Evolutionary conservation across 2,329 filamentous ascomycete genomes (phyloP).

Genomic region (Cladosporium sp.): DNA sequence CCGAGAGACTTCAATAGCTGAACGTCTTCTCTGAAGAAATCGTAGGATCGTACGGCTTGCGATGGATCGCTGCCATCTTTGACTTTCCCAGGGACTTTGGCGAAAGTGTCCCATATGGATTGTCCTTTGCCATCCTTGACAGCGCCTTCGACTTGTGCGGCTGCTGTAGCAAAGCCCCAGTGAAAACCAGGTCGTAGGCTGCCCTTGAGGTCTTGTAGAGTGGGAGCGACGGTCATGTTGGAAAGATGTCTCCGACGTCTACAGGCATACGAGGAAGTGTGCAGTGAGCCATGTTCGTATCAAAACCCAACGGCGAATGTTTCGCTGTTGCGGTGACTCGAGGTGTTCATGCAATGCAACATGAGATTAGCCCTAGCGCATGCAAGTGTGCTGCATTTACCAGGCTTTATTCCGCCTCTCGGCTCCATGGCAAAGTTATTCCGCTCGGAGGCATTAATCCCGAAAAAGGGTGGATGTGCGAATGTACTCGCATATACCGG

Average conservation of each 20-base stretch:
- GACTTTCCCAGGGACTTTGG: background rate
- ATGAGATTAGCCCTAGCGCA: background rate
- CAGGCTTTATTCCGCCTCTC: background rate
- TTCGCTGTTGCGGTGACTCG: background rate
- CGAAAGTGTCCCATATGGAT: slow-evolving; percentile 25
- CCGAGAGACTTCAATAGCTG: slow-evolving; percentile 29
- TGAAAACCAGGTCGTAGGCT: slow-evolving; percentile 28
- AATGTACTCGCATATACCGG: background rate
- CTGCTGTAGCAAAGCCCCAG: slow-evolving; percentile 40
- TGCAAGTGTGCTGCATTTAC: background rate
- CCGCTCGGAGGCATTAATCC: background rate
- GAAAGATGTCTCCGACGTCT: background rate
- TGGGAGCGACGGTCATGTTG: slow-evolving; percentile 24
- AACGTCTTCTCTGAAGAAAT: slow-evolving; percentile 51
- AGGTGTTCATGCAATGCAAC: background rate
- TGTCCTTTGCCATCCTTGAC: slow-evolving; percentile 32
- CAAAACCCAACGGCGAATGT: background rate
- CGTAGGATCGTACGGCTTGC: slow-evolving; percentile 44
- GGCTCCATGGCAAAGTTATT: background rate
- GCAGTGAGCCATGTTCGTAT: background rate
- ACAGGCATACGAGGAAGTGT: background rate
- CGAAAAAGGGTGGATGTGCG: background rate
- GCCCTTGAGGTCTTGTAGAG: slow-evolving; percentile 11
- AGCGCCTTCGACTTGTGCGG: slow-evolving; percentile 39
- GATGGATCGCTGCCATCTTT: background rate